Evolutionary conservation across 768 basidiomycete genomes (phyloP).

Genomic region (Dacryopinax spathularia): DNA sequence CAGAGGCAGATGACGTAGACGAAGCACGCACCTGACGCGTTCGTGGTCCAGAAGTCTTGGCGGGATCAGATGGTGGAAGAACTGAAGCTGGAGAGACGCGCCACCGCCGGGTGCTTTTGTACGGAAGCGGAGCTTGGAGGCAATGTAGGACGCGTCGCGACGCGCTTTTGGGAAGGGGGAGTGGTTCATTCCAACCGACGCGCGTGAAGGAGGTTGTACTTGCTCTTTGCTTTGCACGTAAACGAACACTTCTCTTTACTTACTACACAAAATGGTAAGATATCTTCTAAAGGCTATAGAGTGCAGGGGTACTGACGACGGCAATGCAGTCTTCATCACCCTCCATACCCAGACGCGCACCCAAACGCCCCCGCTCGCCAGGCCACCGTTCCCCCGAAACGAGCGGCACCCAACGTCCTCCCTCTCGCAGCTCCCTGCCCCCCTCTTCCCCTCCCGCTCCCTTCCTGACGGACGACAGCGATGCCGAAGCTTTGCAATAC

Average conservation of each 20-base stretch:
- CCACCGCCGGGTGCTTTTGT: not conserved
- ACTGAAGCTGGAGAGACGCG: not conserved
- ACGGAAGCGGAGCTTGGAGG: not conserved
- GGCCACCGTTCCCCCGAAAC: not conserved
- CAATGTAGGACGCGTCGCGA: not conserved
- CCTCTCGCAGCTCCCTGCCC: constrained; percentile 55
- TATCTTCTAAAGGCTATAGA: too few species aligned
- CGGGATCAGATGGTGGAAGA: not conserved
- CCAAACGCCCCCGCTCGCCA: not conserved
- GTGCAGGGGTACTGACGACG: too few species aligned
- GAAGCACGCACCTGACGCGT: not conserved
- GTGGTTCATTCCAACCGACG: not conserved
- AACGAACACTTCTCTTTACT: not conserved
- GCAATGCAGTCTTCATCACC: not conserved
- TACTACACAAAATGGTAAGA: not conserved
- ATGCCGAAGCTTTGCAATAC: constrained; percentile 53
- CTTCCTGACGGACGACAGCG: constrained; percentile 61
- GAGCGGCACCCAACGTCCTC: constrained; percentile 23
- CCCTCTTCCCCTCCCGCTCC: constrained; percentile 72
- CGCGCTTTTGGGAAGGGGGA: not conserved
- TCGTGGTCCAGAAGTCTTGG: too few species aligned
- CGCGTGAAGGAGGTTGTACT: too few species aligned
- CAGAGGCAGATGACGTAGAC: not conserved
- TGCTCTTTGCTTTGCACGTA: not conserved
- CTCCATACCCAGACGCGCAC: not conserved